These are phyloP conservation scores for Aegilops sharonensis DNA, from an alignment of 176 grass and related monocot species.

Conservation along the genomic window DNA sequence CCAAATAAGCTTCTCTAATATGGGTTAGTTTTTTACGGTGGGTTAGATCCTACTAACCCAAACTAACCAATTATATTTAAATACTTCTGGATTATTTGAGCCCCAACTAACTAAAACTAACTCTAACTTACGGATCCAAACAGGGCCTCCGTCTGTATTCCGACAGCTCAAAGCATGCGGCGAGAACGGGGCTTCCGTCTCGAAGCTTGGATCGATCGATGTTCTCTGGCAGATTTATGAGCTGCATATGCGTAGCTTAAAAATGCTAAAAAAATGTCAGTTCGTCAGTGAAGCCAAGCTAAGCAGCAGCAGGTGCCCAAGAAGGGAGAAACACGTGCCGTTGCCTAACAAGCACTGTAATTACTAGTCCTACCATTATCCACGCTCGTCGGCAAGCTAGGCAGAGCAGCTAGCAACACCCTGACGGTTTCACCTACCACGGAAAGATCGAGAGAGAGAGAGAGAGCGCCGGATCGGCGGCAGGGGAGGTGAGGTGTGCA, in stretches of 20 bases:
- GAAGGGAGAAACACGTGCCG: not conserved
- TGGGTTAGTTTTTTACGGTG: too few species aligned
- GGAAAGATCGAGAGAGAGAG: not conserved
- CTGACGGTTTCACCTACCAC: conserved; percentile 8
- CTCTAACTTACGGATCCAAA: too few species aligned
- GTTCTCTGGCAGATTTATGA: not conserved
- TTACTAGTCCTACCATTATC: not conserved
- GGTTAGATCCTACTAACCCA: too few species aligned
- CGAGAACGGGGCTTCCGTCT: not conserved
- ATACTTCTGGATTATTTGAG: too few species aligned
- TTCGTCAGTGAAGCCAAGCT: too few species aligned
- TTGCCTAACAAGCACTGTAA: not conserved
- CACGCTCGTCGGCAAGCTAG: not conserved
- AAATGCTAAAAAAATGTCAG: too few species aligned
- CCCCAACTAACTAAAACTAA: too few species aligned
- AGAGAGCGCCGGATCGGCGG: not conserved
- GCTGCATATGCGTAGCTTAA: not conserved
- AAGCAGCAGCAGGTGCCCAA: not conserved
- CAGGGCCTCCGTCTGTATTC: too few species aligned
- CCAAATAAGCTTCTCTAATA: too few species aligned
- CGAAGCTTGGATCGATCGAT: not conserved
- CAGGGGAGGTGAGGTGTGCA: not conserved
- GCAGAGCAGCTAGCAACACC: not conserved
- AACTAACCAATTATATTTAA: too few species aligned
- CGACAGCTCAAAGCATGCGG: too few species aligned